Base-by-base conservation (phyloP, 1,139 yeast genomes). In the Kodamaea arcana region DNA sequence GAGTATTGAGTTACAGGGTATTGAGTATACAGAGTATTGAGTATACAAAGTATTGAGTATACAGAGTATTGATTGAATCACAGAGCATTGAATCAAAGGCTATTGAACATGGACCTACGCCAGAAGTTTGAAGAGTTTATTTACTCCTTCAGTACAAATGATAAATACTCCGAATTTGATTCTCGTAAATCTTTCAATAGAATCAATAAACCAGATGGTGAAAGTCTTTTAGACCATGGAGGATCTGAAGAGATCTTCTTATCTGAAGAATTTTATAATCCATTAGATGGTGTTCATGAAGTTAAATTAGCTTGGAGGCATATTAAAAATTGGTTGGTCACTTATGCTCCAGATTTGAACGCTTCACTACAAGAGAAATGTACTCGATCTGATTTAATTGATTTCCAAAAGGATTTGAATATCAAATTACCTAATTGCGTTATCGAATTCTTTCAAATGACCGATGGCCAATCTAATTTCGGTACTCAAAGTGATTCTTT, bases 251-350 rank as follows among this genome's bases (percentile, higher is more conserved):
- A 48, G 14, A 52, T 48, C 15, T 44, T 45, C 29, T 41, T 46
- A 23, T 28, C 33, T 8, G 43, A 42, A 11, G 35, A 34, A 18
- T 39, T 36, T 16, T 37, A 34, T 32, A 35, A 35, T 20, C 32
- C 40, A 10, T 44, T 41, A 23, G 46, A 36, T 7, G 87, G 87
- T 7, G 79, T 79, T 9, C 78, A 80, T 43, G 86, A 80, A 47
- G 71, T 72, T 1, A 61, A 75, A 25, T 61, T 79, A 27, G 85
- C 86, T 0, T 81, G 88, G 88, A 68, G 83, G 47, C 83, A 78
- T 46, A 78, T 81, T 33, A 79, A 78, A 43, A 63, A 70, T 24
- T 80, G 86, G 85, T 58, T 80, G 5, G 52, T 60, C 15, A 73
- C 68, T 41, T 59, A 78, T 48, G 72, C 75, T 21, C 72, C 77